phyloP scores from a whole-genome alignment of 2,329 filamentous ascomycete species.

The Thelonectria discophora region DNA sequence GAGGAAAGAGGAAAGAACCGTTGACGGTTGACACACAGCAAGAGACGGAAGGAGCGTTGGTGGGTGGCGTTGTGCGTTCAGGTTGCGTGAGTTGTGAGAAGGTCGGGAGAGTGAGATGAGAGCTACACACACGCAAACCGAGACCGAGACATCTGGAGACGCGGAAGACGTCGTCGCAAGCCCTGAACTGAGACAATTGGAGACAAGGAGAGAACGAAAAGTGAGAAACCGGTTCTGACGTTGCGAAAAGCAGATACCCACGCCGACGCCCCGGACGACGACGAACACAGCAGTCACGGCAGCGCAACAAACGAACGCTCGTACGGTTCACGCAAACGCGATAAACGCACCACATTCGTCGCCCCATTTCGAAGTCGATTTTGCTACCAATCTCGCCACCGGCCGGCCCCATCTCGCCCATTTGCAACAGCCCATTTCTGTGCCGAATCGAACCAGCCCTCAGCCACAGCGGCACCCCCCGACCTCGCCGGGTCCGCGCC shows the following conservation, averaged over 20 bases:
- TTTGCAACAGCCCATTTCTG: constrained; percentile 43
- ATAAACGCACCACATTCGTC: constrained; percentile 14
- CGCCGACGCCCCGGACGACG: constrained; percentile 7
- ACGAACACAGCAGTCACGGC: not conserved
- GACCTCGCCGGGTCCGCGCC: constrained; percentile 30
- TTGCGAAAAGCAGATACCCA: constrained; percentile 21
- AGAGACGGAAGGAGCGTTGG: too few species aligned
- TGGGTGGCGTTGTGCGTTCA: too few species aligned
- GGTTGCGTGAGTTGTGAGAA: too few species aligned
- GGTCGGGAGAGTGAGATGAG: not conserved
- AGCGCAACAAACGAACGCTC: not conserved
- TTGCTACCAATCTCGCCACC: constrained; percentile 13
- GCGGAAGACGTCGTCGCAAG: too few species aligned
- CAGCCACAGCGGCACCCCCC: constrained; percentile 37
- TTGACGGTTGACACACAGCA: too few species aligned
- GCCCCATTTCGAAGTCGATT: constrained; percentile 4
- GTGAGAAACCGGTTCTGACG: constrained; percentile 9
- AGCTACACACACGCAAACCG: not conserved
- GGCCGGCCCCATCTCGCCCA: constrained; percentile 27
- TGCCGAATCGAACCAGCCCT: constrained; percentile 42
- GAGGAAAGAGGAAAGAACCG: not conserved
- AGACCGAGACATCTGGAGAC: too few species aligned
- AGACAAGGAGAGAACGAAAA: not conserved
- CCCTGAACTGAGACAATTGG: too few species aligned
- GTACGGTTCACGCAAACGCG: constrained; percentile 1